phyloP scores from a whole-genome alignment of 768 basidiomycete species.

The Heimioporus sp. region DNA sequence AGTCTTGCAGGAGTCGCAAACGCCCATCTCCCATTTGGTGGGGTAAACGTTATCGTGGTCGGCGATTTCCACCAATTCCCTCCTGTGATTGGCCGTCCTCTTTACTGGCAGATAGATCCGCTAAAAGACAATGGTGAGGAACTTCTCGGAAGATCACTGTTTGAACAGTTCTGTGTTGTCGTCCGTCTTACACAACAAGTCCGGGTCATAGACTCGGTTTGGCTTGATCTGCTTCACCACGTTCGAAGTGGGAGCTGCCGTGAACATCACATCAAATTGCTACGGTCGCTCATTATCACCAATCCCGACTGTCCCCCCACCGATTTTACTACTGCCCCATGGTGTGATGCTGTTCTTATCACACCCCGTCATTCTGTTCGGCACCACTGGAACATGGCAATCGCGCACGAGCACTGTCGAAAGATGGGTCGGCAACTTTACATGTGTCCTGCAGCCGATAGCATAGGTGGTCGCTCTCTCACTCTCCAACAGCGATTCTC shows the following conservation, averaged over 20 bases:
- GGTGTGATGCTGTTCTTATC: conserved; percentile 34
- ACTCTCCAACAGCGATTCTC: too few relatives aligned
- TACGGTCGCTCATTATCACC: conserved; percentile 19
- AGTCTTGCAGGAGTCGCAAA: too few relatives aligned
- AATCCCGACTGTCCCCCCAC: conserved; percentile 13
- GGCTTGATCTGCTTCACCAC: not conserved
- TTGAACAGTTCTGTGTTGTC: not conserved
- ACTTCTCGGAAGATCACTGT: not conserved
- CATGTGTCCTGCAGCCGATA: not conserved
- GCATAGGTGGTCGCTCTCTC: not conserved
- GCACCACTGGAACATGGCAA: conserved; percentile 33
- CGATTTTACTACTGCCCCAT: conserved; percentile 27
- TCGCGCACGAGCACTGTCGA: not conserved
- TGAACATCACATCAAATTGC: conserved; percentile 31
- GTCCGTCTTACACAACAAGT: not conserved
- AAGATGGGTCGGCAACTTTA: not conserved
- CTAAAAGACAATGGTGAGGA: not conserved
- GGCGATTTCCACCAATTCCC: not conserved
- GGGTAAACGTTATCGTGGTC: not conserved
- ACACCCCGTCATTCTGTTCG: conserved; percentile 39
- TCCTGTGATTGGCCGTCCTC: not conserved
- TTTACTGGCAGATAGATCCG: not conserved
- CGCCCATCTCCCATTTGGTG: too few relatives aligned
- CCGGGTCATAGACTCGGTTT: not conserved
- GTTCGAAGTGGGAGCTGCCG: conserved; percentile 20